Percentiles rank a stretch among this genome's conserved stretches.
phyloP scores from a whole-genome alignment of 2,329 filamentous ascomycete species.

The Clonostachys rhizophaga region DNA sequence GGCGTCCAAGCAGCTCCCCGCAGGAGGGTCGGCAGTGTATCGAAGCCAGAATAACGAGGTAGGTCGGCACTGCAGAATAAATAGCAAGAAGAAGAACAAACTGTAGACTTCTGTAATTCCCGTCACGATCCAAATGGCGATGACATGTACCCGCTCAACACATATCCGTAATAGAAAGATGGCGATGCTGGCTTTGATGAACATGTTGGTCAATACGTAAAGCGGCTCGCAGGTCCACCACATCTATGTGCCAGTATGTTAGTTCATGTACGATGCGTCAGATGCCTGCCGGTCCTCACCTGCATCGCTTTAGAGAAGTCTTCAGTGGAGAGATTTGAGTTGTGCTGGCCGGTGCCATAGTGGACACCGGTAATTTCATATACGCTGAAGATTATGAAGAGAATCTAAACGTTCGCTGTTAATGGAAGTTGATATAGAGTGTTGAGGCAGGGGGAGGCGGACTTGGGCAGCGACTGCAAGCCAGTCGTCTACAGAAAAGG shows the following conservation, averaged over 20 bases:
- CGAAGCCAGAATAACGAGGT: slow-evolving; percentile 29
- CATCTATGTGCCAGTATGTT: slow-evolving; percentile 12
- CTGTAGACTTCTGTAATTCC: slow-evolving; percentile 23
- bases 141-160: slow-evolving; percentile 14
- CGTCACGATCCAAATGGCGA: slow-evolving; percentile 21
- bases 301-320: slow-evolving; percentile 19
- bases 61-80: slow-evolving; percentile 31
- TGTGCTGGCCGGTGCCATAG: slow-evolving; percentile 18
- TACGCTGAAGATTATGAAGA: no score
- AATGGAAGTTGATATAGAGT: no score
- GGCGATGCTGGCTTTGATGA: slow-evolving; percentile 30
- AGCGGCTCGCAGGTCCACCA: slow-evolving; percentile 35
- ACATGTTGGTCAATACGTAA: slow-evolving; percentile 26
- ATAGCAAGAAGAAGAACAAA: slow-evolving; percentile 28
- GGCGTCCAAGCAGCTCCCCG: slow-evolving; percentile 23
- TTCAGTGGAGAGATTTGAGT: slow-evolving; percentile 7
- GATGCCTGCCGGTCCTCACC: slow-evolving; percentile 7
- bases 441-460: neutral
- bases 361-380: no score
- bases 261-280: neutral
- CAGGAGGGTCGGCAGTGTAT: slow-evolving; percentile 11
- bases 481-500: slow-evolving; percentile 23
- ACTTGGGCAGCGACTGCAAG: slow-evolving; percentile 23
- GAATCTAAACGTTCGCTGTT: no score
- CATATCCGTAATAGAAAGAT: slow-evolving; percentile 31